phyloP scores from a whole-genome alignment of 805 yeast species.

The Starmerella vaccinii region DNA sequence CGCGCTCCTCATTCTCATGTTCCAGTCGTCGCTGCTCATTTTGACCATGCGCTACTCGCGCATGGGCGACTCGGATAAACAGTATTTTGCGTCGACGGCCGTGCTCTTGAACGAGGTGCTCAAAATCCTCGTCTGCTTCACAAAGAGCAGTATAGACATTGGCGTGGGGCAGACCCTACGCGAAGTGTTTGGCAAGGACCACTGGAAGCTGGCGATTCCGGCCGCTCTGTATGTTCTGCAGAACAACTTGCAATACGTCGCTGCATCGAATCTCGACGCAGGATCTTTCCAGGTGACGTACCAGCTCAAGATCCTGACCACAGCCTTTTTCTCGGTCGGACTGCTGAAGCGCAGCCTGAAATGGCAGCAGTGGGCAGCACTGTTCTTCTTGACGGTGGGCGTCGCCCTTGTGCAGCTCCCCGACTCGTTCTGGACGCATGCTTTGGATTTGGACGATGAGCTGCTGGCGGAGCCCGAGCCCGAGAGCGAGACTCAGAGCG shows the following conservation, averaged over 20 bases:
- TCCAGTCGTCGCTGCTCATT: constrained; percentile 35
- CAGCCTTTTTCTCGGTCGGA: constrained; percentile 36
- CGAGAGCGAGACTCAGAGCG: neutral
- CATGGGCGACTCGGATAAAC: constrained; percentile 31
- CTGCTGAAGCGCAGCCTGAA: constrained; percentile 31
- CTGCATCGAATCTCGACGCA: constrained; percentile 36
- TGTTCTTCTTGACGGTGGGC: constrained; percentile 33
- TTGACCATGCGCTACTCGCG: constrained; percentile 37
- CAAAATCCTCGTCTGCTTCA: constrained; percentile 30
- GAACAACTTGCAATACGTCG: constrained; percentile 35
- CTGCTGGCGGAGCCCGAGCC: constrained; percentile 18
- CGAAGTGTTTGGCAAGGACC: constrained; percentile 32
- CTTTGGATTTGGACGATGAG: constrained; percentile 16
- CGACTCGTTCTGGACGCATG: constrained; percentile 16
- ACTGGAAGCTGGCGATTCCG: constrained; percentile 36
- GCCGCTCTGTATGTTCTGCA: constrained; percentile 36
- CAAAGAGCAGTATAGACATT: constrained; percentile 23
- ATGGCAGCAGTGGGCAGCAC: constrained; percentile 32
- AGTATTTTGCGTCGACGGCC: constrained; percentile 35
- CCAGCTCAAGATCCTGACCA: constrained; percentile 37
- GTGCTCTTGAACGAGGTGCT: constrained; percentile 34
- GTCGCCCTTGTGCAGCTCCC: constrained; percentile 37
- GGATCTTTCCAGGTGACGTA: constrained; percentile 38
- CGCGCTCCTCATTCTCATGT: constrained; percentile 33
- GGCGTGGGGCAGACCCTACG: constrained; percentile 24